Conservation (phyloP, 2,329 filamentous ascomycete species). For the Aspergillus amoenus region DNA sequence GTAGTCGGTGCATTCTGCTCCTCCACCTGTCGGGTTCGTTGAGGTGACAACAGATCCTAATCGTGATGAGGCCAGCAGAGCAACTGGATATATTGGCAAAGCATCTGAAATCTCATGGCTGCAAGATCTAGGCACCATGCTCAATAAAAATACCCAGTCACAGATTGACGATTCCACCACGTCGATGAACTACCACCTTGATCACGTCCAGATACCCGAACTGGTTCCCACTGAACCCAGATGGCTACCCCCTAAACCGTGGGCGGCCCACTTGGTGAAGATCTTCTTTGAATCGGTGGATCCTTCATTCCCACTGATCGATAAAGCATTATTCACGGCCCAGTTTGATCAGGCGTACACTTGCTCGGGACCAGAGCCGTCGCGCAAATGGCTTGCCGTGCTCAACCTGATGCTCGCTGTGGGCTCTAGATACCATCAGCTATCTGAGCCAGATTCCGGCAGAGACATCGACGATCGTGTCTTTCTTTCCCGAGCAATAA, state of each 20-base stretch:
- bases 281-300: neutral
- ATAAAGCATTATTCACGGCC: neutral
- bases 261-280: neutral
- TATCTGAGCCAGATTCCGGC: conserved; percentile 5
- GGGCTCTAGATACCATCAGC: conserved; percentile 33
- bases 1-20: too few relatives aligned
- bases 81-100: neutral
- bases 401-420: conserved; percentile 45
- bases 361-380: conserved; percentile 18
- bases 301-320: neutral
- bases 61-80: neutral
- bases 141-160: neutral
- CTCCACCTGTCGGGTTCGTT: neutral
- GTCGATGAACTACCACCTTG: neutral
- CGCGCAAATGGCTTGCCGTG: conserved; percentile 39
- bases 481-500: neutral
- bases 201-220: neutral
- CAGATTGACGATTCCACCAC: neutral
- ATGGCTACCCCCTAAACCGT: neutral
- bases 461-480: neutral
- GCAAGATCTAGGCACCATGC: neutral
- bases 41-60: neutral
- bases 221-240: neutral
- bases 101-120: neutral
- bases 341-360: neutral